A percentile compares a stretch with the other conserved stretches of the same genome.
Conservation (phyloP, 192 early-diverging fungal genomes). For the Umbelopsis sp. region DNA sequence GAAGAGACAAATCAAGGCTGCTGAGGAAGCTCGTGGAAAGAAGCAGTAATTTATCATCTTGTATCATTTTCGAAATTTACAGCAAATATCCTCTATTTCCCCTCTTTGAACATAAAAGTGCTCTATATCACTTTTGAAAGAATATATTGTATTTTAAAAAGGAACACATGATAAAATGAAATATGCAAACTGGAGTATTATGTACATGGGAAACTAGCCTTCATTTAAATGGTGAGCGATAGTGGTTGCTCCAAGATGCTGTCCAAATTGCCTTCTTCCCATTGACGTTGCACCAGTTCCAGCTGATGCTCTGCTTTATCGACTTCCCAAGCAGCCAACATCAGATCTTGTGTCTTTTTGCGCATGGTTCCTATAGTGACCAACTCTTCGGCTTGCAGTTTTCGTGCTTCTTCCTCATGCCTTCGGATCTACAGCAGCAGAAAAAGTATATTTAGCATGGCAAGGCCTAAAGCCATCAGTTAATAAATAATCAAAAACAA, state of each 20-base stretch:
- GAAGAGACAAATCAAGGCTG: constrained; percentile 37
- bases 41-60: constrained; percentile 23
- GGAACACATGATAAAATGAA: neutral
- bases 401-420: constrained; percentile 25
- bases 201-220: neutral
- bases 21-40: constrained; percentile 25
- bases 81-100: neutral
- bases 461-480: neutral
- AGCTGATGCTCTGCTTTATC: constrained; percentile 38
- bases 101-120: no score
- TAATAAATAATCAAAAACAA: neutral
- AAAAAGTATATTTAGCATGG: neutral
- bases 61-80: neutral
- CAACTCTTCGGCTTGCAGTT: constrained; percentile 27
- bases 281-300: constrained; percentile 37
- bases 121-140: no score
- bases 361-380: constrained; percentile 20
- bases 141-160: no score
- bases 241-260: neutral
- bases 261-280: constrained; percentile 28
- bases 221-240: constrained; percentile 1
- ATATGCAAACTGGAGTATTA: neutral
- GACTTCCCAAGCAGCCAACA: constrained; percentile 34
- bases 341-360: constrained; percentile 32
- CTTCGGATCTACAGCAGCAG: constrained; percentile 2